Percentiles rank a stretch among this genome's conserved stretches.
These are phyloP conservation scores for Dothistroma pini DNA, from an alignment of 2,329 filamentous ascomycete genomes.

Conservation along the genomic window DNA sequence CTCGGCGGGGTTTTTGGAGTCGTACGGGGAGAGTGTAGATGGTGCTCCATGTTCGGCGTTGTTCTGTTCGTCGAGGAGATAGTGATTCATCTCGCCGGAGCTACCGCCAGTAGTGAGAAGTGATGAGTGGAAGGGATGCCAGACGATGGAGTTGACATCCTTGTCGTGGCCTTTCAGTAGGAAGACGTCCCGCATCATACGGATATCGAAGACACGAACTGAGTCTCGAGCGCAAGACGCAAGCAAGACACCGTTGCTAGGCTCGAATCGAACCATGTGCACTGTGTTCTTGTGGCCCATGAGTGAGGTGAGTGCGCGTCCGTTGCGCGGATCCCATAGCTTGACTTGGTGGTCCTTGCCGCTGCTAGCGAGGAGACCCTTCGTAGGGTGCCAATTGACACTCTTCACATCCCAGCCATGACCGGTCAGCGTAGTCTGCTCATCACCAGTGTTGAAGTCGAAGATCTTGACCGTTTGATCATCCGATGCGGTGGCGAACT, in stretches of 20 bases:
- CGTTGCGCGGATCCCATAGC: constrained; percentile 93
- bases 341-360: constrained; percentile 98
- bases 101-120: constrained; percentile 86
- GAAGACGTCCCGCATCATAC: constrained; percentile 98
- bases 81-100: constrained; percentile 87
- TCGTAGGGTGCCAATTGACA: constrained; percentile 96
- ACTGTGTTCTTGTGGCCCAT: constrained; percentile 98
- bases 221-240: constrained; percentile 92
- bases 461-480: constrained; percentile 93
- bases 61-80: constrained; percentile 93
- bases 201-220: constrained; percentile 86
- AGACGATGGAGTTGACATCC: constrained; percentile 85
- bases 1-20: constrained; percentile 72
- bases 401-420: constrained; percentile 98
- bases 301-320: constrained; percentile 84
- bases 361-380: constrained; percentile 89
- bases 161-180: constrained; percentile 93
- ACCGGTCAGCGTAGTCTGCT: constrained; percentile 81
- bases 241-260: constrained; percentile 75
- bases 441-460: constrained; percentile 82
- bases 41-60: constrained; percentile 65
- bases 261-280: constrained; percentile 87
- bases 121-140: constrained; percentile 90
- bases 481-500: constrained; percentile 94
- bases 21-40: constrained; percentile 74